Conservation (phyloP, 805 yeast genomes). For the Ogataea corticis region DNA sequence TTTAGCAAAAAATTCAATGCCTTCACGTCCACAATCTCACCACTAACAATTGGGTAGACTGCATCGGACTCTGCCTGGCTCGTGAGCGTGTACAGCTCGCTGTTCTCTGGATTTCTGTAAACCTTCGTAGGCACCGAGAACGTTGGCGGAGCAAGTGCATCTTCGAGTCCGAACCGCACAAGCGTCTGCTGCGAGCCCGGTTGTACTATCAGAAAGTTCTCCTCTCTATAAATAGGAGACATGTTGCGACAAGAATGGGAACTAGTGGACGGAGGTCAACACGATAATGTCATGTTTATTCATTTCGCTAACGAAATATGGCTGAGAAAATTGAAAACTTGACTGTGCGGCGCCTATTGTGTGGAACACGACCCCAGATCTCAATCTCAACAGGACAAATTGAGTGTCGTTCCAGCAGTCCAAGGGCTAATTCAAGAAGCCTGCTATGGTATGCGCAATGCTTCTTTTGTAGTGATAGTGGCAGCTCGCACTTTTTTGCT, state of each 20-base stretch:
- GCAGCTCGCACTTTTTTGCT: too few relatives aligned
- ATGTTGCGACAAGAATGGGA: slow-evolving; percentile 11
- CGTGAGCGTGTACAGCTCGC: slow-evolving; percentile 37
- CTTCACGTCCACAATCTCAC: slow-evolving; percentile 62
- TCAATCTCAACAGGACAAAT: too few relatives aligned
- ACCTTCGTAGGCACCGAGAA: slow-evolving; percentile 78
- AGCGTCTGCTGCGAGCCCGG: slow-evolving; percentile 78
- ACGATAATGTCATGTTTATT: not conserved
- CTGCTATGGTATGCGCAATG: too few relatives aligned
- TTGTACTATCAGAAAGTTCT: slow-evolving; percentile 53
- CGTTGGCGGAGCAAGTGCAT: slow-evolving; percentile 71
- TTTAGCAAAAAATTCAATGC: slow-evolving; percentile 69
- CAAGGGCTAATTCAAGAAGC: too few relatives aligned
- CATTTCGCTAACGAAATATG: too few relatives aligned
- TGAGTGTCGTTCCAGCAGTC: too few relatives aligned
- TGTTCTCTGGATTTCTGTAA: slow-evolving; percentile 27
- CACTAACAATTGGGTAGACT: slow-evolving; percentile 63
- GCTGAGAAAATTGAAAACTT: too few relatives aligned
- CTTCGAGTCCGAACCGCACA: slow-evolving; percentile 80
- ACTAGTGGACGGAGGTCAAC: too few relatives aligned
- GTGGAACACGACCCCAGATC: too few relatives aligned
- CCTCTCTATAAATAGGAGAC: slow-evolving; percentile 38
- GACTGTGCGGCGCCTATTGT: too few relatives aligned
- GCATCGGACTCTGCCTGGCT: slow-evolving; percentile 42
- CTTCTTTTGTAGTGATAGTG: too few relatives aligned